These are phyloP conservation scores for Colletotrichum liaoningense DNA, from an alignment of 2,329 filamentous ascomycete species.

Conservation along the genomic window DNA sequence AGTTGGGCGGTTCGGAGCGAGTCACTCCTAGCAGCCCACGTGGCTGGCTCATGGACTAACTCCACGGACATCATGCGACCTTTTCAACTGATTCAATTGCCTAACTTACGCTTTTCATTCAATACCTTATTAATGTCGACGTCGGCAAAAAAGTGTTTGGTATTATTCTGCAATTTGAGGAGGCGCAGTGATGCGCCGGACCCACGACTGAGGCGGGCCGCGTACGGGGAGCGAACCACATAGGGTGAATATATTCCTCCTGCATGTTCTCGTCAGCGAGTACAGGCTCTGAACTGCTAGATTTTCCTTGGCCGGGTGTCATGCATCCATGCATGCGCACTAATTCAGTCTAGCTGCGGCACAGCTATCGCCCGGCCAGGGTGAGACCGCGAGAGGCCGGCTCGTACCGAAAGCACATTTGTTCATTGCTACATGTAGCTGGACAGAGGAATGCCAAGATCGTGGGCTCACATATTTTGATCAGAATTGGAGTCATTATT, in stretches of 20 bases:
- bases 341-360: constrained; percentile 7
- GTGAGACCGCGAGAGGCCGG: neutral
- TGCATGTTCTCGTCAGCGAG: neutral
- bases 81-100: neutral
- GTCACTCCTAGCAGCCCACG: neutral
- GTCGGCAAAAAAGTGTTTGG: no score
- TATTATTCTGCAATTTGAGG: neutral
- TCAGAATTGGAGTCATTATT: neutral
- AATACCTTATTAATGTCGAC: neutral
- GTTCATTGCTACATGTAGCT: neutral
- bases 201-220: no score
- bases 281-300: neutral
- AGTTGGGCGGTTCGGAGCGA: neutral
- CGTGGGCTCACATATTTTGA: neutral
- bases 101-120: fast-evolving
- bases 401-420: neutral
- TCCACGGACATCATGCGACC: neutral
- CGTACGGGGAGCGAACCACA: neutral
- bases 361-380: constrained; percentile 19
- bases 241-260: neutral
- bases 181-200: neutral
- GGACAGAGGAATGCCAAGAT: neutral
- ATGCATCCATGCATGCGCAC: neutral
- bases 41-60: neutral
- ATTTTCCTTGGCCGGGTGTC: neutral